A percentile compares a stretch with the other conserved stretches of the same genome.
Evolutionary conservation across 1,284 basidiomycete species (phyloP).

Genomic region (Cryptococcus deneoformans): DNA sequence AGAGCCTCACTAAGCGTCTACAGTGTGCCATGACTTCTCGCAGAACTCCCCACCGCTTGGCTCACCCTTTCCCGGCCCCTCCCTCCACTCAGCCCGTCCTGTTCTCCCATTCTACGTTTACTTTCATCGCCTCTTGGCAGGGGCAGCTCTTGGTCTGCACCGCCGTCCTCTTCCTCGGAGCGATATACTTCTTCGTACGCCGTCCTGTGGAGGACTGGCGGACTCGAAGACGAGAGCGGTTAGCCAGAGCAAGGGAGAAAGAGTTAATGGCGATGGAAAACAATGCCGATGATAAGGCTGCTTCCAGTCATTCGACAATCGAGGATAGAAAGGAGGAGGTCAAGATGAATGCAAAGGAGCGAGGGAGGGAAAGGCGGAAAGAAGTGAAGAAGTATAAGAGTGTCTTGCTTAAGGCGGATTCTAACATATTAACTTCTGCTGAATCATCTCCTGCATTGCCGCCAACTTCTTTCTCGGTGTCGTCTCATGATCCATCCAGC

Average conservation of each 20-base stretch:
- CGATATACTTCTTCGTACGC: constrained; percentile 39
- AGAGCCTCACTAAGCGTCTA: too few relatives aligned
- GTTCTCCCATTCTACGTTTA: constrained; percentile 33
- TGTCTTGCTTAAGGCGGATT: neutral
- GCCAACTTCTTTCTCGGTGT: constrained; percentile 8
- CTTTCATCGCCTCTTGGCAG: constrained; percentile 44
- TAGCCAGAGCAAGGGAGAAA: constrained; percentile 24
- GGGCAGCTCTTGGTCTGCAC: constrained; percentile 45
- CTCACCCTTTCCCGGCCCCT: neutral
- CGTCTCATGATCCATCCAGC: constrained; percentile 11
- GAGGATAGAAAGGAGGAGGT: constrained; percentile 1
- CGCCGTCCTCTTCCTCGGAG: constrained; percentile 38
- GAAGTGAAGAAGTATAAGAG: constrained; percentile 25
- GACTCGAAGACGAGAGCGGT: constrained; percentile 22
- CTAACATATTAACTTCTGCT: neutral
- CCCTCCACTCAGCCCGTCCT: constrained; percentile 12
- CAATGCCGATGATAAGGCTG: constrained; percentile 1
- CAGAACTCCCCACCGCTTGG: too few relatives aligned
- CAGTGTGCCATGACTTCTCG: too few relatives aligned
- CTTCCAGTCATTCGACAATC: neutral
- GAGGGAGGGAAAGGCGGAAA: constrained; percentile 33
- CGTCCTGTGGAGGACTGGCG: constrained; percentile 29
- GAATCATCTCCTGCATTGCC: neutral
- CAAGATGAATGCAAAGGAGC: constrained; percentile 20
- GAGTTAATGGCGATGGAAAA: constrained; percentile 30